Base-by-base conservation (phyloP, 352 stramenopile species). In the Phytophthora foliorum region DNA sequence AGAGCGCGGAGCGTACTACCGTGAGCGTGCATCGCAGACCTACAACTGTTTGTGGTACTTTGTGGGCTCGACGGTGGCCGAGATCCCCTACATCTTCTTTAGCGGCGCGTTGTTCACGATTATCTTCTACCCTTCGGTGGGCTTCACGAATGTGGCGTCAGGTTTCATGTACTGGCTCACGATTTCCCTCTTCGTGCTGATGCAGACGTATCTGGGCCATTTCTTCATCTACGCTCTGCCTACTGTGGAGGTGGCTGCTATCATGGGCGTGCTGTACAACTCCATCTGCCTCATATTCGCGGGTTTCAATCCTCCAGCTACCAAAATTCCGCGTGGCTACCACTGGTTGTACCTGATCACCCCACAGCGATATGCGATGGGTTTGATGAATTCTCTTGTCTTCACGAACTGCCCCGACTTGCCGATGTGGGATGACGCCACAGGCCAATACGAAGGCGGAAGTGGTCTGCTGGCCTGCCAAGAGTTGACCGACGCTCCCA, bases 1-100 rank as follows among this genome's bases (percentile, higher is more conserved):
- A n/a, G 89, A 97, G 57, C 81, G 94, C 39, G 88, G 84, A 7
- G 88, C 91, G 0, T 98, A 90, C 61, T 98, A 67, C 36, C 44
- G 56, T 13, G 56, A 63, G 34, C 41, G 55, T 2, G 55, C 55
- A 10, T 62, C 55, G 14, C 55, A 62, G 55, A 62, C 55, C 6
- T 62, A 62, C 41, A 61, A 61, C 54, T 61, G 54, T 21, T 22
- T 61, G 10, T 61, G 54, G 54, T 61, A 61, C 41, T 61, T 61
- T 17, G 41, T 61, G 19, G 55, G 55, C 2, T 62, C 55, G n/a
- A 62, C 55, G 21, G 32, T 63, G 22, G 42, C 31, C 16, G 56
- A 63, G n/a, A 21, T 61, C 16, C 55, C 41, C 3, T 62, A 62
- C 41, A 29, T 62, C 39, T 62, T 54, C 39, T 32, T 63, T 0